These are phyloP conservation scores for Neurospora pannonica DNA, from an alignment of 495 filamentous ascomycete genomes.

Conservation along the genomic window DNA sequence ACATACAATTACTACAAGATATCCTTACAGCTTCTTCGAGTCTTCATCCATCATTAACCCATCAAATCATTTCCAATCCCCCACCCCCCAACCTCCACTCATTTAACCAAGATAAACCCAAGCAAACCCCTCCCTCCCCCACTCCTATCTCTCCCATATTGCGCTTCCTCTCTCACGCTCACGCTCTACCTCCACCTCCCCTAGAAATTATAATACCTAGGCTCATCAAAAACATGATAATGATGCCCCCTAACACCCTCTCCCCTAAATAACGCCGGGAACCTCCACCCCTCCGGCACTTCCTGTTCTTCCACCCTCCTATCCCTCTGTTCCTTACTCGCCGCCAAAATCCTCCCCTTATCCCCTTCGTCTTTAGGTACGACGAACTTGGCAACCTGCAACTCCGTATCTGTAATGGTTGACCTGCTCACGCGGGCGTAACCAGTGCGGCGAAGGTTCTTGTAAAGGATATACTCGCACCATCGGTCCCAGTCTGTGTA, in stretches of 20 bases:
- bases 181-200: conserved; percentile 1
- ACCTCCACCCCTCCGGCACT: conserved; percentile 66
- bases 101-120: not conserved
- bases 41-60: not conserved
- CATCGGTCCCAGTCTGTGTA: conserved; percentile 90
- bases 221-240: conserved; percentile 96
- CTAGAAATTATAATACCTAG: conserved; percentile 53
- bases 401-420: conserved; percentile 94
- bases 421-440: conserved; percentile 83
- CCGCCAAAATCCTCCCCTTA: conserved; percentile 34
- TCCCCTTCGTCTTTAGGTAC: conserved; percentile 61
- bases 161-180: not conserved
- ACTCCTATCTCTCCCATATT: not conserved
- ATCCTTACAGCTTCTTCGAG: not conserved
- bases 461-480: conserved; percentile 99
- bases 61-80: not conserved
- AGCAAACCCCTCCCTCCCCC: not conserved
- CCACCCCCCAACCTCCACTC: not conserved
- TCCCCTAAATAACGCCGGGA: conserved; percentile 81
- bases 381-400: conserved; percentile 95
- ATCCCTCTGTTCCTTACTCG: conserved; percentile 21
- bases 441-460: conserved; percentile 73
- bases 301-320: conserved; percentile 49
- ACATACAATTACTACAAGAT: not conserved
- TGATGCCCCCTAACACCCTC: conserved; percentile 79